phyloP scores from a whole-genome alignment of 345 rosid genomes.

The Angophora floribunda region DNA sequence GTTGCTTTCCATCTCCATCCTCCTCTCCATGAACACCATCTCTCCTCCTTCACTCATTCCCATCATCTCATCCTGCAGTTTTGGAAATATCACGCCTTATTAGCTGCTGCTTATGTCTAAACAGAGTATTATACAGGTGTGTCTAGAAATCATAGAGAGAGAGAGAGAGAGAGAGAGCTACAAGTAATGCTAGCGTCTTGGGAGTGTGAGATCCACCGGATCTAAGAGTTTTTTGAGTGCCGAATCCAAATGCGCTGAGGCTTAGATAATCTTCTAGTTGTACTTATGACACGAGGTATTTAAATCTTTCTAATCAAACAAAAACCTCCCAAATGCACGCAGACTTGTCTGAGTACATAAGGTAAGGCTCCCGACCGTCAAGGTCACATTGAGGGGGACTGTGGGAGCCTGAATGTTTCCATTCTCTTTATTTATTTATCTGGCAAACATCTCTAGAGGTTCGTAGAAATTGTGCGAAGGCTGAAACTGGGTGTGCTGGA shows the following conservation, averaged over 20 bases:
- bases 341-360: background rate
- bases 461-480: background rate
- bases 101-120: background rate
- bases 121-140: background rate
- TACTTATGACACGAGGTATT: background rate
- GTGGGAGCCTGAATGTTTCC: background rate
- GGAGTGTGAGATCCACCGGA: background rate
- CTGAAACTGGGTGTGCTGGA: background rate
- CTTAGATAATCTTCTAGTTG: background rate
- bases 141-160: background rate
- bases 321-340: background rate
- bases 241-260: background rate
- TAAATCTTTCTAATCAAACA: background rate
- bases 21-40: conserved; percentile 9
- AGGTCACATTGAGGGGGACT: background rate
- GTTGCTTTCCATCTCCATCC: conserved; percentile 42
- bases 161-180: background rate
- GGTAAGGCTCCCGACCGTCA: background rate
- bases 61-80: background rate
- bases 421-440: background rate
- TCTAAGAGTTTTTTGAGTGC: background rate
- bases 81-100: background rate
- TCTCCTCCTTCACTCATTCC: background rate
- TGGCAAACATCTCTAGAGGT: background rate
- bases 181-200: background rate